Evolutionary conservation across 108 stramenopile genomes (phyloP), one percentile per base, ranked within the genome.

Genomic region (Cylindrotheca closterium): DNA sequence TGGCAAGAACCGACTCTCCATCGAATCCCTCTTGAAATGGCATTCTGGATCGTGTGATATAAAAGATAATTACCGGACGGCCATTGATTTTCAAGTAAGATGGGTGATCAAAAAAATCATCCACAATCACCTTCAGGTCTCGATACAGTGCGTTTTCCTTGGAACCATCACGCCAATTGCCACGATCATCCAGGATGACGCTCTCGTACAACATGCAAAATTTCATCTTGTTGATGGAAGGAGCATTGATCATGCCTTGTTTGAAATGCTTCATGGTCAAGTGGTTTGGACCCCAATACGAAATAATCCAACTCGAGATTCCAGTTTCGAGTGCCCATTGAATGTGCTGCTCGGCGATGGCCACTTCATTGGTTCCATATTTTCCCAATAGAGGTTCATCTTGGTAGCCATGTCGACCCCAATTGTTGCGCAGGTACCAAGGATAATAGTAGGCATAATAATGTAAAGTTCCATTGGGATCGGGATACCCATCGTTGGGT

Each of bases 61-160:
- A 77, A 1, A 77, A 28, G 15, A 67, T 54, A n/a, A 77, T 23
- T 17, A 77, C 76, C 17, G 76, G 76, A 0, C 67, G 50, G 10
- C 70, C 76, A 33, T 55, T 63, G 31, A 77, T 50, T 1, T 34
- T 30, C 26, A 50, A 42, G 45, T 77, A 77, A 19, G 65, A 66
- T 27, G 64, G 58, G 58, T 77, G 54, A 28, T 58, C 59, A 47
- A 77, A 63, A 42, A 70, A 77, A 5, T 54, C 23, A 4, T 65
- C 52, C 23, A 26, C 37, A 17, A 65, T 34, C 2, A 7, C 21
- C 10, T 26, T 29, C 21, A 65, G n/a, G 21, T 65, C 63, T 10
- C 54, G 2, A 19, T 54, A 22, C 23, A 54, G 30, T 17, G 15
- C 4, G 4, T 49, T 48, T 7, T 60, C 29, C 19, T 46, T 17